phyloP scores from a whole-genome alignment of 2,329 filamentous ascomycete genomes.

The Huntiella omanensis region DNA sequence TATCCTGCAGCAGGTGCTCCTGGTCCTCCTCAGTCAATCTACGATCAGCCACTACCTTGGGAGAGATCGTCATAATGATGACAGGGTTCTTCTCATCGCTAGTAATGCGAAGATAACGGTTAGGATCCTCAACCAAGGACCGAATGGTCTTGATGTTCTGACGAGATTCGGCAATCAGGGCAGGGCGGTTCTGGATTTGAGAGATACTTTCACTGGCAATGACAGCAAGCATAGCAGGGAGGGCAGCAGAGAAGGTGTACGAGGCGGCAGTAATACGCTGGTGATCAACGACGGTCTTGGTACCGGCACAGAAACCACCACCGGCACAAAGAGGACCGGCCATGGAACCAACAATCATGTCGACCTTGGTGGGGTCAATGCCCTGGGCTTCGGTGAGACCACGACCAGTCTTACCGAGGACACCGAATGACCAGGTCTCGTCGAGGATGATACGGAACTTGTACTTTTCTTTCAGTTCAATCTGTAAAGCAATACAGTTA shows the following conservation, averaged over 20 bases:
- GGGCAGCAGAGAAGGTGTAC: slow-evolving; percentile 88
- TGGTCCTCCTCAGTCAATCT: slow-evolving; percentile 56
- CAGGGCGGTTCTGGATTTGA: slow-evolving; percentile 70
- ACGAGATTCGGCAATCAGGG: slow-evolving; percentile 57
- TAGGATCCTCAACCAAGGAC: slow-evolving; percentile 74
- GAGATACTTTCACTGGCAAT: slow-evolving; percentile 82
- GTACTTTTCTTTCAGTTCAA: slow-evolving; percentile 88
- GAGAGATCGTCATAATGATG: slow-evolving; percentile 66
- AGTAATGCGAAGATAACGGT: slow-evolving; percentile 76
- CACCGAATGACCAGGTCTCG: slow-evolving; percentile 93
- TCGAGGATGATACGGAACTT: slow-evolving; percentile 97
- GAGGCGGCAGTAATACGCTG: slow-evolving; percentile 83
- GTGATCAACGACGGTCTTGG: slow-evolving; percentile 81
- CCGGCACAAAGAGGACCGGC: slow-evolving; percentile 79
- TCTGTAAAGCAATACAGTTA: slow-evolving; percentile 1
- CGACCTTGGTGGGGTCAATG: slow-evolving; percentile 78
- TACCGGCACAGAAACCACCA: slow-evolving; percentile 88
- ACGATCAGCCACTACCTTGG: slow-evolving; percentile 56
- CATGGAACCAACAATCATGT: slow-evolving; percentile 93
- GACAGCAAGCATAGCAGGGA: slow-evolving; percentile 87
- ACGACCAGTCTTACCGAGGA: slow-evolving; percentile 76
- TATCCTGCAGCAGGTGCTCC: slow-evolving; percentile 68
- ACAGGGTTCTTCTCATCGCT: slow-evolving; percentile 74
- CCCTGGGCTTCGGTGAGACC: slow-evolving; percentile 94
- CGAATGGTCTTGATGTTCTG: slow-evolving; percentile 78